phyloP scores from a whole-genome alignment of 345 rosid genomes.

The Passiflora organensis region DNA sequence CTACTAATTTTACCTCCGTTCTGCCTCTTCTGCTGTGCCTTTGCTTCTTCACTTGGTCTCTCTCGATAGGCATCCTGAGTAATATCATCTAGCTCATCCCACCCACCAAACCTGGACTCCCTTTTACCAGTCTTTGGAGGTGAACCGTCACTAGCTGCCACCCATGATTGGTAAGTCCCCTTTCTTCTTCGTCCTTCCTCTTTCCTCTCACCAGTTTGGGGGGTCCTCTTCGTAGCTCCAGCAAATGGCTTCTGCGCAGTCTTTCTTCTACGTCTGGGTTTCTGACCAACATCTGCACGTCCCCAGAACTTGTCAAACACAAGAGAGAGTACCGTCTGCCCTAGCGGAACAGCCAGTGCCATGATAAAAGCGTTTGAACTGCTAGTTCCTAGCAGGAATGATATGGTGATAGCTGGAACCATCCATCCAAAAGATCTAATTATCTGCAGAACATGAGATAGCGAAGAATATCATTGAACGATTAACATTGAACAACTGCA shows the following conservation, averaged over 20 bases:
- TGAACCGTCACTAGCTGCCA: slow-evolving; percentile 30
- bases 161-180: slow-evolving; percentile 65
- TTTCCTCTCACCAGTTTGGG: slow-evolving; percentile 21
- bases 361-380: slow-evolving; percentile 58
- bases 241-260: slow-evolving; percentile 39
- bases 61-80: slow-evolving; percentile 11
- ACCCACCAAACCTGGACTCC: slow-evolving; percentile 53
- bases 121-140: slow-evolving; percentile 9
- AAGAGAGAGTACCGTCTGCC: slow-evolving; percentile 56
- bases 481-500: too few species aligned
- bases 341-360: slow-evolving; percentile 87
- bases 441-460: slow-evolving; percentile 33
- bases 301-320: slow-evolving; percentile 55
- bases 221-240: slow-evolving; percentile 20
- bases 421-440: slow-evolving; percentile 70
- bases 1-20: slow-evolving; percentile 37
- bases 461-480: not conserved
- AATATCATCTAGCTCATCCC: slow-evolving; percentile 69
- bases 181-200: slow-evolving; percentile 24
- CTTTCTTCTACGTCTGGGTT: slow-evolving; percentile 24
- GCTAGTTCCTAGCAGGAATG: slow-evolving; percentile 68
- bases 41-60: slow-evolving; percentile 11
- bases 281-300: slow-evolving; percentile 26
- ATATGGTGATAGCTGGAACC: slow-evolving; percentile 66
- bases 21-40: slow-evolving; percentile 23